phyloP scores from a whole-genome alignment of 768 basidiomycete genomes.

The Phanerodontia chrysosporium region DNA sequence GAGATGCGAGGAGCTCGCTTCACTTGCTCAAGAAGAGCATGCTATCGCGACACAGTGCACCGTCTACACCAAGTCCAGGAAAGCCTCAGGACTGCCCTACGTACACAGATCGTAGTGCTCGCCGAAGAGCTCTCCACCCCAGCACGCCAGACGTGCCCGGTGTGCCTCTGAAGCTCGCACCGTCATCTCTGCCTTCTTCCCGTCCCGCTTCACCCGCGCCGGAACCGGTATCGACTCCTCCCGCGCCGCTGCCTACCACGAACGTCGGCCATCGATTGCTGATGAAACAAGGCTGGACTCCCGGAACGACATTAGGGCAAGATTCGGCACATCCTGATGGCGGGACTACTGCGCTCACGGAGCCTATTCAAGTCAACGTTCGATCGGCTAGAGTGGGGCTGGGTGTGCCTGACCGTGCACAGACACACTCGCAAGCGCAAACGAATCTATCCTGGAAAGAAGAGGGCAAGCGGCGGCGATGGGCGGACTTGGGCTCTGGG shows the following conservation, averaged over 20 bases:
- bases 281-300: conserved; percentile 74
- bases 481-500: conserved; percentile 21
- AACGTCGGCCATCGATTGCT: conserved; percentile 70
- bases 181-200: conserved; percentile 13
- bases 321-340: conserved; percentile 24
- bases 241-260: conserved; percentile 45
- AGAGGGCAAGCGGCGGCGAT: conserved; percentile 36
- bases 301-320: conserved; percentile 52
- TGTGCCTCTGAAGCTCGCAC: conserved; percentile 7
- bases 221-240: conserved; percentile 32
- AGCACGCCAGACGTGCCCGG: conserved; percentile 41
- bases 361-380: conserved; percentile 49
- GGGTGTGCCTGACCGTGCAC: conserved; percentile 32
- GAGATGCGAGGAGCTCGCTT: conserved; percentile 63
- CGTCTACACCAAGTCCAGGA: background rate
- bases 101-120: conserved; percentile 71
- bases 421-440: conserved; percentile 18
- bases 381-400: conserved; percentile 49
- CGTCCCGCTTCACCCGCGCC: conserved; percentile 15
- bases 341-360: conserved; percentile 42
- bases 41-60: conserved; percentile 44
- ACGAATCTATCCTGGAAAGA: conserved; percentile 35
- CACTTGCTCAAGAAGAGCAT: conserved; percentile 60
- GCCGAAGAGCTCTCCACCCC: conserved; percentile 57
- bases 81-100: background rate